Base-by-base conservation (phyloP, 1,139 yeast species). In the Suhomyces bokatorum region DNA sequence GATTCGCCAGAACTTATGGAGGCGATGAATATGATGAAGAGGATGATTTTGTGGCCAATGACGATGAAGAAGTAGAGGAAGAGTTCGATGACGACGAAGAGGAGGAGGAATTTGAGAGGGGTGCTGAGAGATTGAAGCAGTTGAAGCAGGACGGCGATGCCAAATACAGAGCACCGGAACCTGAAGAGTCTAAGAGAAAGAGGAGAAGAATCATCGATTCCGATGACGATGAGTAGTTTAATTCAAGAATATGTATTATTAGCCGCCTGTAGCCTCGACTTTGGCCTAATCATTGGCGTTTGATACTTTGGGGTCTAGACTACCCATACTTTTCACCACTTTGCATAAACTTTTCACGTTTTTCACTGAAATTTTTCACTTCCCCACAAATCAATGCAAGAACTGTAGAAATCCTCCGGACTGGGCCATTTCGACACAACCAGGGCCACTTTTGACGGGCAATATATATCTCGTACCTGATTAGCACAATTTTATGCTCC, bases 51-150 rank as follows among this genome's bases (percentile, higher is more conserved):
- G 67, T 70, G 17, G 76, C 73, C 39, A 65, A 66, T 42, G 76
- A 70, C 44, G 77, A 72, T 31, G 77, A 71, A 46, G 76, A 72
- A 48, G 78, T 80, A 47, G 83, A 77, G 45, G 84, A 80, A 54
- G 62, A 46, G 40, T 81, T 76, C 34, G 80, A 75, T 20, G 77
- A 78, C 45, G 86, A 77, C 30, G 80, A 72, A 9, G 85, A 77
- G 33, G 83, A 76, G 24, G 84, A 80, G 51, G 85, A 79, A 27
- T 83, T 77, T 33, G 81, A 76, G 35, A 68, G 70, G 42, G 81
- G 83, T 2, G 87, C 88, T 0, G 84, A 80, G 53, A 72, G 90
- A 52, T 70, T 86, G 58, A 77, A 76, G 49, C 73, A 75, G 47
- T 70, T 85, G 45, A 87, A 87, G 60, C 69, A 73, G 40, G 77